These are phyloP conservation scores for Zea mays DNA, from an alignment of 176 grass and related monocot genomes.

Conservation along the genomic window DNA sequence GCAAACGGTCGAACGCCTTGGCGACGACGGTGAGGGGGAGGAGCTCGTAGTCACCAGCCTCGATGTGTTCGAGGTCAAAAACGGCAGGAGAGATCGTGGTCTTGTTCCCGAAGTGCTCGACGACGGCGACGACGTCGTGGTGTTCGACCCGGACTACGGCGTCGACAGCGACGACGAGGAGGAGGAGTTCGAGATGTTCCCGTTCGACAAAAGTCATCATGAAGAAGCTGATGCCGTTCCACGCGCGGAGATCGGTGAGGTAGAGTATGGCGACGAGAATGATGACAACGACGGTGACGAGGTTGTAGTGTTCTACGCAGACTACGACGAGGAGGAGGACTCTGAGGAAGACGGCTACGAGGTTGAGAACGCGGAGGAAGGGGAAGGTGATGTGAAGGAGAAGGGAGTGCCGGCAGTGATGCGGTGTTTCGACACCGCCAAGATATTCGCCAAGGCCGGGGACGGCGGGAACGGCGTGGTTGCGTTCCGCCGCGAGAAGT, in stretches of 20 bases:
- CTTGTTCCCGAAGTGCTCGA: constrained; percentile 26
- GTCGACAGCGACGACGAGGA: constrained; percentile 44
- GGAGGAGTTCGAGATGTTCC: constrained; percentile 37
- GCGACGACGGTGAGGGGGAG: not conserved
- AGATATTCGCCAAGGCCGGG: constrained; percentile 85
- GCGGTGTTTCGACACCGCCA: constrained; percentile 92
- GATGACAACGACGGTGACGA: constrained; percentile 39
- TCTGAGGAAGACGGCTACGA: constrained; percentile 16
- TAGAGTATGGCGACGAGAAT: constrained; percentile 28
- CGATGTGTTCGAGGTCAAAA: constrained; percentile 35
- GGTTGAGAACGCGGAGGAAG: constrained; percentile 24
- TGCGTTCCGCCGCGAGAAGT: constrained; percentile 92
- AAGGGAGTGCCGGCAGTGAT: constrained; percentile 97
- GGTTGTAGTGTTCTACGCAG: constrained; percentile 38
- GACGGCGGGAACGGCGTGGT: constrained; percentile 93
- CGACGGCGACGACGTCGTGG: constrained; percentile 33
- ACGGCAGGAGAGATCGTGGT: not conserved
- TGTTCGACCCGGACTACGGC: constrained; percentile 49
- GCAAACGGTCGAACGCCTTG: constrained; percentile 48
- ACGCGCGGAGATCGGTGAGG: constrained; percentile 23
- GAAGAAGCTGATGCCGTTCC: constrained; percentile 12
- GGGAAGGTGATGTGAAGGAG: constrained; percentile 60
- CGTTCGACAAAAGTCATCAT: not conserved
- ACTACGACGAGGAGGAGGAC: constrained; percentile 18
- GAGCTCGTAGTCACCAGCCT: constrained; percentile 36